Evolutionary conservation across 805 yeast species (phyloP), one percentile per base, ranked within the genome.

Genomic region (Yamadazyma olivae): DNA sequence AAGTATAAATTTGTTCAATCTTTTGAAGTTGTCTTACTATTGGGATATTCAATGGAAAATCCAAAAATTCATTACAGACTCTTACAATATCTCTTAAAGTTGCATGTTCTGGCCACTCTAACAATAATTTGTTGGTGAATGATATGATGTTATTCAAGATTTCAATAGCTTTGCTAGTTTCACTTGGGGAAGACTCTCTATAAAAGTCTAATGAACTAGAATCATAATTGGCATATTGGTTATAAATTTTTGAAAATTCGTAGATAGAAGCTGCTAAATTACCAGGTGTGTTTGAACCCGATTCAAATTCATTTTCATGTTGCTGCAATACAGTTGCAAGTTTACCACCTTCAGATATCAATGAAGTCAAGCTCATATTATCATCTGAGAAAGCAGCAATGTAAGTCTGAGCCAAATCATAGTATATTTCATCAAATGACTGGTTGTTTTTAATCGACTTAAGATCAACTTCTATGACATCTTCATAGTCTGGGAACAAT

Each of bases 71-170:
- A 12, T 69, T 59, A 44, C 84, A 74, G 6, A 81, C 77, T 41
- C 81, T 64, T 25, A 65, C 56, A 31, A 91, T 69, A 15, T 83
- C 87, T 39, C 73, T 81, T 33, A 93, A 61, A 0, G 95, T 88
- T 0, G 93, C 93, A 65, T 95, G 96, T 50, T 95, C 99, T 0
- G 98, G 97, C 96, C 96, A 93, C 51, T 80, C 77, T 17, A 59
- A 59, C 9, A 83, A 56, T 9, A 87, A 56, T 3, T 59, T 61
- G 6, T 55, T 44, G 3, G 79, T 77, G 12, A 50, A 46, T 5
- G 39, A 40, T 27, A 53, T 43, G 6, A 67, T 39, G 0, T 47
- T 43, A 1, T 75, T 54, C 3, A 65, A 59, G 1, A 82, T 51
- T 1, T 48, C 51, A 29, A 80, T 74, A 2, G 95, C 86, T 25